Evolutionary conservation across 1,284 basidiomycete genomes (phyloP).

Genomic region (Pyrrhoderma lamaoense): DNA sequence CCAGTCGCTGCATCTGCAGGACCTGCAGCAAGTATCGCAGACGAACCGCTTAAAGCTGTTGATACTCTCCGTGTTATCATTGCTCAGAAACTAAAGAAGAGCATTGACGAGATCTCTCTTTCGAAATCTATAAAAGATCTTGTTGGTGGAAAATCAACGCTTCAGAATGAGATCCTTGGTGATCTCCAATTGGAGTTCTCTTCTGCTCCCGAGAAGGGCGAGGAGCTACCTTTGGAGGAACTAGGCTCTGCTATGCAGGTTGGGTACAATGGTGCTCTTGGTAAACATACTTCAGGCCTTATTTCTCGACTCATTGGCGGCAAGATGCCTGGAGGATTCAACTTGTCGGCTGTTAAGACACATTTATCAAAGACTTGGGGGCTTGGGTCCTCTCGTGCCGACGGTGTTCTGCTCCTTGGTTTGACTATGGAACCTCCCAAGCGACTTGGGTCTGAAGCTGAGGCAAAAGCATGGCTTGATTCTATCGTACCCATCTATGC

Average conservation of each 20-base stretch:
- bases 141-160: conserved; percentile 95
- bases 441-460: conserved; percentile 84
- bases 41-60: conserved; percentile 86
- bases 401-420: conserved; percentile 86
- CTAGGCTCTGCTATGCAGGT: conserved; percentile 80
- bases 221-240: conserved; percentile 94
- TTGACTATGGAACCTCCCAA: conserved; percentile 92
- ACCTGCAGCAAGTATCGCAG: conserved; percentile 72
- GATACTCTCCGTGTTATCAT: conserved; percentile 88
- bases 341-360: conserved; percentile 85
- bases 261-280: conserved; percentile 82
- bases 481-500: conserved; percentile 80
- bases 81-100: conserved; percentile 98
- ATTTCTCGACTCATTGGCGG: conserved; percentile 88
- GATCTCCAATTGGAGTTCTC: conserved; percentile 87
- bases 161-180: conserved; percentile 95
- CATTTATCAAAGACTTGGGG: conserved; percentile 92
- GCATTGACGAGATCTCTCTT: conserved; percentile 81
- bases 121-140: conserved; percentile 97
- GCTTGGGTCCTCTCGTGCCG: conserved; percentile 81
- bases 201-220: conserved; percentile 94
- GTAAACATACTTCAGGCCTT: conserved; percentile 92
- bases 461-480: conserved; percentile 94
- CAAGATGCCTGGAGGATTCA: conserved; percentile 99
- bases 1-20: conserved; percentile 44